These are phyloP conservation scores for Licmophora abbreviata DNA, from an alignment of 108 stramenopile genomes.

Conservation along the genomic window DNA sequence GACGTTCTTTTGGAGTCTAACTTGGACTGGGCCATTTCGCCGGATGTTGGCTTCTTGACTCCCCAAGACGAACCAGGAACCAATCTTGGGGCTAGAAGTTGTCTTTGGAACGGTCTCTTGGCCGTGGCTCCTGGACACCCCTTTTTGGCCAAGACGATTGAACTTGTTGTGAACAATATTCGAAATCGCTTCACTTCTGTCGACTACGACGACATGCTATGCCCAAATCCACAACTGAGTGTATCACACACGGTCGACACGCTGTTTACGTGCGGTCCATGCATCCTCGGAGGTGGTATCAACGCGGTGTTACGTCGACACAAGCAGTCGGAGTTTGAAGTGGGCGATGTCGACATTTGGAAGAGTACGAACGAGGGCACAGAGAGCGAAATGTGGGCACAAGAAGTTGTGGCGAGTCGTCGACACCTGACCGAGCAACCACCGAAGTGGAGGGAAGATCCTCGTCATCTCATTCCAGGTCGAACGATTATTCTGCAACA, in stretches of 20 bases:
- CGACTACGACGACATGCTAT: constrained; percentile 58
- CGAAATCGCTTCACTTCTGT: constrained; percentile 66
- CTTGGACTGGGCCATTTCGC: constrained; percentile 39
- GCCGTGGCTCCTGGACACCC: constrained; percentile 58
- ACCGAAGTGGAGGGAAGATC: constrained; percentile 3
- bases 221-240: constrained; percentile 19
- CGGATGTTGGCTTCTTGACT: constrained; percentile 51
- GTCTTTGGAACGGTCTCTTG: constrained; percentile 63
- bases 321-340: constrained; percentile 35
- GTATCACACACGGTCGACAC: constrained; percentile 37
- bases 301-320: constrained; percentile 43
- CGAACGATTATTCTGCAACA: constrained; percentile 49
- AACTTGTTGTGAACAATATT: constrained; percentile 79
- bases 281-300: constrained; percentile 40
- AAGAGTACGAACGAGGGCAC: constrained; percentile 14
- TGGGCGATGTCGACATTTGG: constrained; percentile 37
- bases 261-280: constrained; percentile 55
- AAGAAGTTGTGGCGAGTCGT: not conserved
- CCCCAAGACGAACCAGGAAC: constrained; percentile 49
- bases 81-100: constrained; percentile 4
- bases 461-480: constrained; percentile 27
- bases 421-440: too few relatives aligned
- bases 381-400: not conserved
- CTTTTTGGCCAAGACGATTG: constrained; percentile 65
- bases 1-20: constrained; percentile 53